Percentiles rank a stretch among this genome's conserved stretches.
Evolutionary conservation across 169 alveolate species (phyloP).

Genomic region (Eimeria zaria): DNA sequence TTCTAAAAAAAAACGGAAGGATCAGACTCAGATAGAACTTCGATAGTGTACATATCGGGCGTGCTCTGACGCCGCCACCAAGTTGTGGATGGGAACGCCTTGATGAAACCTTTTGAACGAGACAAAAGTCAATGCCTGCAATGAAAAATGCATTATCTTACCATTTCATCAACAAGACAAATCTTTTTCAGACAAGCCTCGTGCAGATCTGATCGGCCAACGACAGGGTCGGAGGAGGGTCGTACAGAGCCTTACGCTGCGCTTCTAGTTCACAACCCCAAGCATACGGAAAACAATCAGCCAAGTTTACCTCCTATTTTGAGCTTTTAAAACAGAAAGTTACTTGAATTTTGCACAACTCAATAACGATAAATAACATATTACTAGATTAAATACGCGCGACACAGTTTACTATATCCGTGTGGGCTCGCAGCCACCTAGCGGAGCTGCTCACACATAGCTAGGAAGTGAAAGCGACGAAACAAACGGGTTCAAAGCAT

Average conservation of each 20-base stretch:
- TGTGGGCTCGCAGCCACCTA: too few relatives aligned
- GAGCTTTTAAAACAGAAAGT: not conserved
- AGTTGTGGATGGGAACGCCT: not conserved
- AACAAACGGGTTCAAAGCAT: too few relatives aligned
- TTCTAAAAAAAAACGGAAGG: not conserved
- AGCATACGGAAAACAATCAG: not conserved
- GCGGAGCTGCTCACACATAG: not conserved
- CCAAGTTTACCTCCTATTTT: not conserved
- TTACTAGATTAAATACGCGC: too few relatives aligned
- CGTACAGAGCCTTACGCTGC: too few relatives aligned
- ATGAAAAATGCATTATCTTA: not conserved
- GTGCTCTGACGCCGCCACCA: not conserved
- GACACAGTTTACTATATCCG: too few relatives aligned
- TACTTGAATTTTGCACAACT: not conserved
- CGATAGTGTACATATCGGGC: slow-evolving; percentile 5
- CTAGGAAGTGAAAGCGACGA: not conserved
- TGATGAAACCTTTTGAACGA: not conserved
- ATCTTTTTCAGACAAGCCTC: not conserved
- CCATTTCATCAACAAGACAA: not conserved
- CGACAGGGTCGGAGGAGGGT: too few relatives aligned
- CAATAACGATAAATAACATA: not conserved
- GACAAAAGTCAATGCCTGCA: not conserved
- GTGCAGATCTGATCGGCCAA: not conserved
- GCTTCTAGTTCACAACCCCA: too few relatives aligned
- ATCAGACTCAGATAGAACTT: not conserved